These are phyloP conservation scores for Fusarium armeniacum DNA, from an alignment of 2,329 filamentous ascomycete species.

Conservation along the genomic window DNA sequence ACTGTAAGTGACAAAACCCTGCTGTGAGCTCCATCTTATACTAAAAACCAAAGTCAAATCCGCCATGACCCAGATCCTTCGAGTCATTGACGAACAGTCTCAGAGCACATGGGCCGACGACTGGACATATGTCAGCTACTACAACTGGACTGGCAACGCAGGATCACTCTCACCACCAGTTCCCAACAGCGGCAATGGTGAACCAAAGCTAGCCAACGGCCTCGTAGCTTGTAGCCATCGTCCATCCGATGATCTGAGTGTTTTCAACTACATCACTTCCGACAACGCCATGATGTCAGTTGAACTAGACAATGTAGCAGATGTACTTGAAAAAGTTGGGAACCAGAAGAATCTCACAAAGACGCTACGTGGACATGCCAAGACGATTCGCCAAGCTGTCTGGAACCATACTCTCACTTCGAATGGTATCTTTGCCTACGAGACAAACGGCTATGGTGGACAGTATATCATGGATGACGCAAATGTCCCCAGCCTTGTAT, in stretches of 20 bases:
- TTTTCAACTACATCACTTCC: conserved; percentile 34
- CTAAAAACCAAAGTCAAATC: conserved; percentile 5
- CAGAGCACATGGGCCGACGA: conserved; percentile 34
- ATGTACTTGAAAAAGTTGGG: conserved; percentile 1
- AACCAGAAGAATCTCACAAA: background rate
- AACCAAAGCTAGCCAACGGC: conserved; percentile 24
- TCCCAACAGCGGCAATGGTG: conserved; percentile 24
- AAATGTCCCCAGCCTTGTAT: conserved; percentile 28
- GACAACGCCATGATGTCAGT: conserved; percentile 38
- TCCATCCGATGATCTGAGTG: conserved; percentile 18
- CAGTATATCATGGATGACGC: conserved; percentile 41
- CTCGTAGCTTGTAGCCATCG: conserved; percentile 29
- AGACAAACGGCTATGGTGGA: conserved; percentile 29
- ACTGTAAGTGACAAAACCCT: background rate
- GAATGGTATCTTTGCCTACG: conserved; percentile 25
- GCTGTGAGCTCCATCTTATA: rapidly evolving
- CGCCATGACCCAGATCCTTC: conserved; percentile 22
- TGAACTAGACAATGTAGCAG: conserved; percentile 20
- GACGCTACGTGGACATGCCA: conserved; percentile 3
- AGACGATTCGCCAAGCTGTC: conserved; percentile 10
- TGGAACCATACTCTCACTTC: conserved; percentile 27
- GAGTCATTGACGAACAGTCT: conserved; percentile 23
- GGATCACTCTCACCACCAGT: conserved; percentile 28
- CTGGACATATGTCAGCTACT: conserved; percentile 31
- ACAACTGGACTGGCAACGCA: conserved; percentile 31